Base-by-base conservation (phyloP, 2,329 filamentous ascomycete species). In the Beauveria asiatica region DNA sequence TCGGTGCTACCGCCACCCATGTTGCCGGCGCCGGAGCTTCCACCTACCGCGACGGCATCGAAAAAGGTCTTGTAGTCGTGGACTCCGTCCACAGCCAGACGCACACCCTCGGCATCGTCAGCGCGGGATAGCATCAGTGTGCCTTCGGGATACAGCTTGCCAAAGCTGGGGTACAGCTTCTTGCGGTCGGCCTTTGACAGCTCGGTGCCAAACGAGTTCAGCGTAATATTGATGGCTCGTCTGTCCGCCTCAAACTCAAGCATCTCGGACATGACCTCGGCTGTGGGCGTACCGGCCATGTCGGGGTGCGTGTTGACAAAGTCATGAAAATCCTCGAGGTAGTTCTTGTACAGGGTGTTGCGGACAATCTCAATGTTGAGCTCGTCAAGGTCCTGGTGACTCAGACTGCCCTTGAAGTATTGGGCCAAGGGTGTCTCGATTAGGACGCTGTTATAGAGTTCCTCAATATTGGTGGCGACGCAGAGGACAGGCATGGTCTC, bases 331-430 rank as follows among this genome's bases (percentile, higher is more conserved):
- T 97, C 94, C 73, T 99, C 94, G 8, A 99, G 83, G 73, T 99
- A 99, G 80, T 97, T 97, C 83, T 99, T 99, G 82, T 97, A 99
- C 41, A 99, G 81, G 0, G 92, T 99, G 76, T 99, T 99, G 65
- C 95, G 88, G 61, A 99, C 90, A 74, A 99, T 99, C 78, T 99
- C 94, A 69, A 99, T 99, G 78, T 99, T 99, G 70, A 99, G 81
- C 79, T 99, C 95, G 75, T 99, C 94, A 54, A 99, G 82, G 72
- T 99, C 94, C 74, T 97, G 92, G 74, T 97, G 92, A 76, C 89
- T 95, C 63, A 99, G 82, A 67, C 89, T 96, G 67, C 92, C 91
- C 78, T 99, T 97, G 84, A 99, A 99, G 78, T 96, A 99, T 9
- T 91, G 87, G 16, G 94, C 94, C 52, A 99, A 81, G 5, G 94